phyloP scores from a whole-genome alignment of 2,329 filamentous ascomycete genomes.

The Talaromyces islandicus region DNA sequence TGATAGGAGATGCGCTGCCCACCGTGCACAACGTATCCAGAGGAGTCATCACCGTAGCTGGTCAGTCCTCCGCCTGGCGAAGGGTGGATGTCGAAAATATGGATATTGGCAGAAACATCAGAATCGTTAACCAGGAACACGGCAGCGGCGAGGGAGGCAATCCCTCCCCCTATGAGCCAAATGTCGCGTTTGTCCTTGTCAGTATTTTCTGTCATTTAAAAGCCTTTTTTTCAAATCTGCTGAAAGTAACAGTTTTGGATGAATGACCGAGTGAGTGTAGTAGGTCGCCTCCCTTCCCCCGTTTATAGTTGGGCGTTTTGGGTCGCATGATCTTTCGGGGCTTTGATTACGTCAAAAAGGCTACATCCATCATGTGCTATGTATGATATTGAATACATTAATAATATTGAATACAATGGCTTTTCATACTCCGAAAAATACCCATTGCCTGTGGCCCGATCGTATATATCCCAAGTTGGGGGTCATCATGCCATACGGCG shows the following conservation, averaged over 20 bases:
- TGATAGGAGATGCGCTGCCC: constrained; percentile 30
- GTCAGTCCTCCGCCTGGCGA: constrained; percentile 28
- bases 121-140: constrained; percentile 31
- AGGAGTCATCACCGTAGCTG: constrained; percentile 19
- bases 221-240: not conserved
- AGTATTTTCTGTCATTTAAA: not conserved
- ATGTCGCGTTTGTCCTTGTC: not conserved
- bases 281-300: not conserved
- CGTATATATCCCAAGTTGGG: not conserved
- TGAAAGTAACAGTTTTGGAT: not conserved
- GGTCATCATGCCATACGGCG: not conserved
- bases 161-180: constrained; percentile 34
- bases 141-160: constrained; percentile 30
- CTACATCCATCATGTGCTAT: not conserved
- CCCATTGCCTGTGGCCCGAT: no score
- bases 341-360: not conserved
- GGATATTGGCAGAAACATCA: constrained; percentile 28
- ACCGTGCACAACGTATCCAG: constrained; percentile 31
- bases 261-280: not conserved
- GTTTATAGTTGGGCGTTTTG: not conserved
- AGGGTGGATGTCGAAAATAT: constrained; percentile 28
- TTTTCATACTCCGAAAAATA: not conserved
- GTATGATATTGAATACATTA: no score
- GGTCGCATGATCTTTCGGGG: not conserved
- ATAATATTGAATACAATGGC: not conserved